Percentiles rank a stretch among this genome's conserved stretches.
phyloP scores from a whole-genome alignment of 2,329 filamentous ascomycete genomes.

The Fusarium oligoseptatum region DNA sequence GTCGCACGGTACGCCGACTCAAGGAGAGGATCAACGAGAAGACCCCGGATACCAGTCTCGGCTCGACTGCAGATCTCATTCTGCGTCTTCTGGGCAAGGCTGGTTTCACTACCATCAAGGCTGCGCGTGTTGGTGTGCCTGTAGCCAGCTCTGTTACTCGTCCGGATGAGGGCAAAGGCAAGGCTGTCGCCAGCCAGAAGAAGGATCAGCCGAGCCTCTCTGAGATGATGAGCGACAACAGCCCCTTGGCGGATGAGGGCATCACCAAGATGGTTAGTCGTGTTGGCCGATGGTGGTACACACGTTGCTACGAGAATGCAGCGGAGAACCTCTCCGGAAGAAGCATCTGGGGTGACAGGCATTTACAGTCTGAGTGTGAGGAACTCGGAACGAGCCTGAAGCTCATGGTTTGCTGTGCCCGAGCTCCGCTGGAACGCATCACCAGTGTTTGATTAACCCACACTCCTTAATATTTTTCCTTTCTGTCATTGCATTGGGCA shows the following conservation, averaged over 20 bases:
- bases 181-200: slow-evolving; percentile 41
- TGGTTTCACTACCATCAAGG: slow-evolving; percentile 80
- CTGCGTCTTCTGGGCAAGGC: slow-evolving; percentile 75
- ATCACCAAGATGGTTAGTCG: slow-evolving; percentile 94
- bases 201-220: slow-evolving; percentile 70
- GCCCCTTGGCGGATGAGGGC: slow-evolving; percentile 80
- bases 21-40: slow-evolving; percentile 77
- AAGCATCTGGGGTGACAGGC: slow-evolving; percentile 84
- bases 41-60: slow-evolving; percentile 71
- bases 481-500: slow-evolving; percentile 24
- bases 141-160: slow-evolving; percentile 68
- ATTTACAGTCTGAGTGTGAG: slow-evolving; percentile 86
- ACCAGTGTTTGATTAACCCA: slow-evolving; percentile 59
- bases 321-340: slow-evolving; percentile 60
- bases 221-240: slow-evolving; percentile 79
- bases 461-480: slow-evolving; percentile 29
- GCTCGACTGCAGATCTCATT: slow-evolving; percentile 71
- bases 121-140: slow-evolving; percentile 83
- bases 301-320: slow-evolving; percentile 86
- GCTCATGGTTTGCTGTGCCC: slow-evolving; percentile 90
- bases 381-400: slow-evolving; percentile 89
- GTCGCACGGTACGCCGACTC: slow-evolving; percentile 76
- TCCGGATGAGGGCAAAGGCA: slow-evolving; percentile 37
- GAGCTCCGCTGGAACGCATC: slow-evolving; percentile 74
- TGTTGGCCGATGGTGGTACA: slow-evolving; percentile 97